Base-by-base conservation (phyloP, 495 filamentous ascomycete genomes). In the Chaetomium fimeti region DNA sequence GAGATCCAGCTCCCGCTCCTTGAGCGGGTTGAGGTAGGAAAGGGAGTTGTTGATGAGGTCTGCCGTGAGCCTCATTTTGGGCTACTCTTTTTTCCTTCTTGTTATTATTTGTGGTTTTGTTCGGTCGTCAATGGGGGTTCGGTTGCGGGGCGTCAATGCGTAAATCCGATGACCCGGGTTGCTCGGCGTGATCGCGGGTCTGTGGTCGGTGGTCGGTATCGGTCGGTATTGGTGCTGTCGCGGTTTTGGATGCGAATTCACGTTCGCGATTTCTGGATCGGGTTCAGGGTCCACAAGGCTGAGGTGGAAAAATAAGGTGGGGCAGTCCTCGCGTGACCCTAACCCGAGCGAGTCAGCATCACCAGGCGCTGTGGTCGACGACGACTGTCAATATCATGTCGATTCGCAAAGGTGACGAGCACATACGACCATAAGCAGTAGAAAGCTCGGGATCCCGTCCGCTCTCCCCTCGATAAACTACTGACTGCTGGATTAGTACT, bases 1-100 rank as follows among this genome's bases (percentile, higher is more conserved):
- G 69, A 99, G 92, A 83, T 97, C 92, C 72, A 99, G 85, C 85
- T 99, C 95, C 73, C 95, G 91, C 82, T 99, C 94, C 77, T 91
- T 93, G 79, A 98, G 83, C 66, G 93, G 91, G 81, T 98, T 98
- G 72, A 97, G 90, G 86, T 96, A 99, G 75, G 91, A 96, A 64
- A 93, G 89, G 64, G 93, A 93, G 78, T 84, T 86, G 75, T 89
- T 84, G 73, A 98, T 92, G 71, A 97, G 89, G 75, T 98, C 94
- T 68, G 91, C 88, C 61, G 92, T 97, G 78, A 98, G 84, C 83
- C 94, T 89, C 94, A 98, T 97, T 56, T 61, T 79, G 71, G 60
- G 55, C 1, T 15, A 32, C 5, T 68, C 25, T 38, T 62, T 45
- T 40, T 4, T 12, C 18, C 24, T 36, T 45, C 28, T 18, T 25